These are phyloP conservation scores for Fistulifera pelliculosa DNA, from an alignment of 108 stramenopile species.

Conservation along the genomic window DNA sequence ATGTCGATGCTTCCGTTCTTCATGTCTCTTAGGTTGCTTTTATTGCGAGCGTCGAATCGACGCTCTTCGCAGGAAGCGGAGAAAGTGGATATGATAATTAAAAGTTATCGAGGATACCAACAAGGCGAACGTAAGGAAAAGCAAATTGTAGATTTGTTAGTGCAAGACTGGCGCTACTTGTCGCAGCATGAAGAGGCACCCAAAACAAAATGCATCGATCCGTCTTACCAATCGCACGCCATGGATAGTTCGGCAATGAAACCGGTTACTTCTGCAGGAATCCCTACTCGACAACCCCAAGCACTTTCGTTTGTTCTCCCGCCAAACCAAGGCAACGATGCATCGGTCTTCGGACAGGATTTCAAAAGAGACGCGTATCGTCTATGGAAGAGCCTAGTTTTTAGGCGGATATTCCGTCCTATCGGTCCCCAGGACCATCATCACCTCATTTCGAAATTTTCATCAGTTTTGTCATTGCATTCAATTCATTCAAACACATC, in stretches of 20 bases:
- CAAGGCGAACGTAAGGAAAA: constrained; percentile 26
- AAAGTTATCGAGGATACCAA: constrained; percentile 40
- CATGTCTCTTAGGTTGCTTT: constrained; percentile 49
- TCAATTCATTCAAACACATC: too few relatives aligned
- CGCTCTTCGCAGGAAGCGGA: constrained; percentile 45
- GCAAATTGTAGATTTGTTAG: constrained; percentile 37
- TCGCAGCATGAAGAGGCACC: background rate
- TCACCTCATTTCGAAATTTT: too few relatives aligned
- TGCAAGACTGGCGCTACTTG: constrained; percentile 43
- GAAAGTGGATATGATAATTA: constrained; percentile 42
- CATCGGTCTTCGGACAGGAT: too few relatives aligned
- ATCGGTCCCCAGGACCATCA: too few relatives aligned
- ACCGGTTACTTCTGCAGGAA: background rate
- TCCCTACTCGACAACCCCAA: constrained; percentile 2
- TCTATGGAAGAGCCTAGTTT: too few relatives aligned
- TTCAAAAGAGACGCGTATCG: too few relatives aligned
- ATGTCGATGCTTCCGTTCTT: constrained; percentile 24
- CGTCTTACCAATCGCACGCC: constrained; percentile 2
- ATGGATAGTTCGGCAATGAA: background rate
- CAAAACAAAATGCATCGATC: background rate
- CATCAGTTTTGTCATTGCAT: too few relatives aligned
- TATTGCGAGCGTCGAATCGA: constrained; percentile 42
- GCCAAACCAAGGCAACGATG: too few relatives aligned
- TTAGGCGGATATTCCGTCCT: too few relatives aligned
- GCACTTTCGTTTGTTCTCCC: too few relatives aligned